A percentile compares a stretch with the other conserved stretches of the same genome.
Conservation (phyloP, 2,329 filamentous ascomycete genomes). For the Fusarium sp. region DNA sequence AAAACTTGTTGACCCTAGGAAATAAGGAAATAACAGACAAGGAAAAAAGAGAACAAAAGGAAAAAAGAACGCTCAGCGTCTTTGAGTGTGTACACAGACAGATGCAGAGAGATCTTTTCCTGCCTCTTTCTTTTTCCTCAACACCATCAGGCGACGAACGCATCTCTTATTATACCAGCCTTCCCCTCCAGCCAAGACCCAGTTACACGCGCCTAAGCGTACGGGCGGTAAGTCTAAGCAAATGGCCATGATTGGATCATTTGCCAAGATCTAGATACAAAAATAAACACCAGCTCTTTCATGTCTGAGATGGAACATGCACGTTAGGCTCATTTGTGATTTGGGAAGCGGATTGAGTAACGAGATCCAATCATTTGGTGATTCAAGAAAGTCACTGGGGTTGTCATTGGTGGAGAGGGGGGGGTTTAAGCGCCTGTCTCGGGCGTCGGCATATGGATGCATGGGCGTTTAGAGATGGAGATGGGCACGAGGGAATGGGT, state of each 20-base stretch:
- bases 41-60: conserved; percentile 30
- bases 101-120: conserved; percentile 41
- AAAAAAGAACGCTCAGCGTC: conserved; percentile 42
- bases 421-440: conserved; percentile 40
- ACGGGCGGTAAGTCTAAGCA: conserved; percentile 29
- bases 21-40: conserved; percentile 45
- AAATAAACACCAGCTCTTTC: conserved; percentile 37
- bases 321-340: conserved; percentile 29
- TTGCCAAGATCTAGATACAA: conserved; percentile 26
- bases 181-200: conserved; percentile 19
- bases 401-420: conserved; percentile 32
- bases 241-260: conserved; percentile 31
- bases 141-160: conserved; percentile 25
- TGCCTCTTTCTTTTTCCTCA: conserved; percentile 32
- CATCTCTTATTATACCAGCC: conserved; percentile 48
- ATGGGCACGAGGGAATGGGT: conserved; percentile 8
- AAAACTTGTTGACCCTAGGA: conserved; percentile 38
- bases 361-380: conserved; percentile 33
- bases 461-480: conserved; percentile 33
- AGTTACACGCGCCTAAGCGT: conserved; percentile 25
- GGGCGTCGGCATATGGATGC: conserved; percentile 36
- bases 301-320: conserved; percentile 22
- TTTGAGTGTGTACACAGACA: conserved; percentile 32
- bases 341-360: conserved; percentile 25
- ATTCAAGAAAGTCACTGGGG: conserved; percentile 9